Percentiles rank a stretch among this genome's conserved stretches.
These are phyloP conservation scores for Chalaropsis ovoidea DNA, from an alignment of 2,329 filamentous ascomycete genomes.

Conservation along the genomic window DNA sequence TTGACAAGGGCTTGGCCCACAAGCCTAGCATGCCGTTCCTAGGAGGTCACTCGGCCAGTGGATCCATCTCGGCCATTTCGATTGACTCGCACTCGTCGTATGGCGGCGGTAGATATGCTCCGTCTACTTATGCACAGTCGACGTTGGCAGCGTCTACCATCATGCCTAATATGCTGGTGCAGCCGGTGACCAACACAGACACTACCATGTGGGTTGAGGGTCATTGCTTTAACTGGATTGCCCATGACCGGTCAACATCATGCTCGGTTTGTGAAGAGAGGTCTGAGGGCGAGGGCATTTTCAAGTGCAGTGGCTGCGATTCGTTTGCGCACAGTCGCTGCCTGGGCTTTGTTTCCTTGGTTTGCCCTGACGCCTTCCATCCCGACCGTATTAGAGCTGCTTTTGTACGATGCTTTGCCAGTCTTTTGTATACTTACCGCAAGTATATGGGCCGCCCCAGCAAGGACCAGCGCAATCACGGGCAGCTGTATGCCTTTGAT, in stretches of 20 bases:
- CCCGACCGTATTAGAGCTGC: constrained; percentile 52
- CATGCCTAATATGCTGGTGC: constrained; percentile 74
- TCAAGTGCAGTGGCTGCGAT: constrained; percentile 58
- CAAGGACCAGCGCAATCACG: constrained; percentile 50
- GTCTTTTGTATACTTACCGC: constrained; percentile 55
- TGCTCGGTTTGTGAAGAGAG: constrained; percentile 71
- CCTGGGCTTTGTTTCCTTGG: constrained; percentile 52
- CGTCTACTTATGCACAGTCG: constrained; percentile 76
- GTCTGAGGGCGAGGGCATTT: constrained; percentile 60
- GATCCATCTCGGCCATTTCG: constrained; percentile 51
- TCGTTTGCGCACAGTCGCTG: constrained; percentile 50
- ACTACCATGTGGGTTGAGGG: constrained; percentile 76
- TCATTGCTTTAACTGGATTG: constrained; percentile 62
- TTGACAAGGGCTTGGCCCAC: constrained; percentile 60
- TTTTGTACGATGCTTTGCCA: constrained; percentile 56
- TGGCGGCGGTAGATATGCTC: constrained; percentile 59
- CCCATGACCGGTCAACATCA: constrained; percentile 45
- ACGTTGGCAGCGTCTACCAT: constrained; percentile 76
- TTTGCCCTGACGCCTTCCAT: constrained; percentile 54
- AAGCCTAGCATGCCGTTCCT: constrained; percentile 66
- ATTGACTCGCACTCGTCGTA: constrained; percentile 61
- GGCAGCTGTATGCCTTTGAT: constrained; percentile 54
- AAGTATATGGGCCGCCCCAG: constrained; percentile 51
- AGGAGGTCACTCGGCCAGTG: constrained; percentile 50
- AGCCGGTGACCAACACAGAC: constrained; percentile 68